Percentiles rank a stretch among this genome's conserved stretches.
These are phyloP conservation scores for Daldinia sp. DNA, from an alignment of 2,329 filamentous ascomycete species.

Conservation along the genomic window DNA sequence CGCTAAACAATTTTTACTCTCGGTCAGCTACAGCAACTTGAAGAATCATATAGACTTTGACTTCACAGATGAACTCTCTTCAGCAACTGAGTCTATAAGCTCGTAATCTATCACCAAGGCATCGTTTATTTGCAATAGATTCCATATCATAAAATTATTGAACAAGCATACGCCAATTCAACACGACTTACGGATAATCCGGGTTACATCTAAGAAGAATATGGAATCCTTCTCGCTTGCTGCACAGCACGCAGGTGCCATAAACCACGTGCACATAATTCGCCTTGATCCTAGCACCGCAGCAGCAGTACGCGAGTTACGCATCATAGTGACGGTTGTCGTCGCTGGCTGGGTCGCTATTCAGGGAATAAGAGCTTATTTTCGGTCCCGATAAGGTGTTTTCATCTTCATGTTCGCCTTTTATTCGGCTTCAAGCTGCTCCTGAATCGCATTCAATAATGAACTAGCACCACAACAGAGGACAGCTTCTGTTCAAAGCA, in stretches of 20 bases:
- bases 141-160: neutral
- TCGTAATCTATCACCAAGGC: too few species aligned
- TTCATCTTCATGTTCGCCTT: neutral
- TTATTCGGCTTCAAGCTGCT: neutral
- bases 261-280: conserved; percentile 52
- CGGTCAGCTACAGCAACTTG: neutral
- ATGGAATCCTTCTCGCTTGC: conserved; percentile 55
- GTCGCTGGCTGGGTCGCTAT: conserved; percentile 53
- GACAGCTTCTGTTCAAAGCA: neutral
- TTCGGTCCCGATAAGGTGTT: conserved; percentile 22
- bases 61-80: conserved; percentile 3
- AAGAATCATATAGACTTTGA: neutral
- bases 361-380: conserved; percentile 47
- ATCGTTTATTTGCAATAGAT: neutral
- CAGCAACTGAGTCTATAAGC: neutral
- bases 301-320: conserved; percentile 49
- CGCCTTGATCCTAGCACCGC: conserved; percentile 48
- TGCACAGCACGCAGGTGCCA: conserved; percentile 52
- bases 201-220: neutral
- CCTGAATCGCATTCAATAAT: neutral
- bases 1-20: conserved; percentile 6
- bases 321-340: conserved; percentile 48
- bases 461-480: neutral
- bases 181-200: neutral
- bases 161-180: neutral